A percentile compares a stretch with the other conserved stretches of the same genome.
Conservation (phyloP, 768 basidiomycete species). For the Paxillus involutus region DNA sequence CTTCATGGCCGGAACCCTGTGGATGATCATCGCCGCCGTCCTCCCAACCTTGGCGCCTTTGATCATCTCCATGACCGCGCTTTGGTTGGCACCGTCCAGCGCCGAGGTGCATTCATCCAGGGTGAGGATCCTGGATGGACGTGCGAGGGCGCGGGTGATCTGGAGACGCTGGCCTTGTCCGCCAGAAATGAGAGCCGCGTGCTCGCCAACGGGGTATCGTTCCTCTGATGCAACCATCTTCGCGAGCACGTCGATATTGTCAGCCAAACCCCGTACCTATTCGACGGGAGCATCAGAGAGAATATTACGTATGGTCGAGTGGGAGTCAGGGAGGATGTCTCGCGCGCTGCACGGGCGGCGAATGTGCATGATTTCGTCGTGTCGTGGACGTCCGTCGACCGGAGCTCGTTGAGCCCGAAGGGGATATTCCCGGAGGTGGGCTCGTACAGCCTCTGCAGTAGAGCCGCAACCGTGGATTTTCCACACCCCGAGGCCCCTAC, state of each 20-base stretch:
- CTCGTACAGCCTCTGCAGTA: slow-evolving; percentile 89
- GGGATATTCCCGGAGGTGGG: slow-evolving; percentile 64
- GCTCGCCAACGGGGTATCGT: slow-evolving; percentile 91
- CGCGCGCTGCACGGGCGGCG: slow-evolving; percentile 71
- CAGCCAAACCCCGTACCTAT: slow-evolving; percentile 83
- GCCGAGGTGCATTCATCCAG: slow-evolving; percentile 95
- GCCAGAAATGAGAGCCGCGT: slow-evolving; percentile 87
- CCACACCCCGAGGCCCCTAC: slow-evolving; percentile 92
- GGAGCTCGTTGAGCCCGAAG: slow-evolving; percentile 53
- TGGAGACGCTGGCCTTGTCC: slow-evolving; percentile 93
- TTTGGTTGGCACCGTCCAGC: slow-evolving; percentile 82
- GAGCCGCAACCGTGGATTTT: slow-evolving; percentile 86
- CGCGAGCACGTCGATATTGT: slow-evolving; percentile 86
- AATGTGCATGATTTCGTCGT: slow-evolving; percentile 87
- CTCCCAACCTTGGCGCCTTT: slow-evolving; percentile 48
- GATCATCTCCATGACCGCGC: slow-evolving; percentile 78
- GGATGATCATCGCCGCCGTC: too few relatives aligned
- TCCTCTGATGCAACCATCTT: slow-evolving; percentile 85
- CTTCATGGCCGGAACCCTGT: too few relatives aligned
- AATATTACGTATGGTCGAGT: slow-evolving; percentile 75
- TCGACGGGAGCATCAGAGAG: slow-evolving; percentile 82
- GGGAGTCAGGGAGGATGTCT: slow-evolving; percentile 62
- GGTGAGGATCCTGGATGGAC: slow-evolving; percentile 70
- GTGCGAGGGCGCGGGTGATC: slow-evolving; percentile 85
- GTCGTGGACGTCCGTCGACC: slow-evolving; percentile 57